Conservation (phyloP, 345 rosid genomes). For the Eucalyptus pauciflora region DNA sequence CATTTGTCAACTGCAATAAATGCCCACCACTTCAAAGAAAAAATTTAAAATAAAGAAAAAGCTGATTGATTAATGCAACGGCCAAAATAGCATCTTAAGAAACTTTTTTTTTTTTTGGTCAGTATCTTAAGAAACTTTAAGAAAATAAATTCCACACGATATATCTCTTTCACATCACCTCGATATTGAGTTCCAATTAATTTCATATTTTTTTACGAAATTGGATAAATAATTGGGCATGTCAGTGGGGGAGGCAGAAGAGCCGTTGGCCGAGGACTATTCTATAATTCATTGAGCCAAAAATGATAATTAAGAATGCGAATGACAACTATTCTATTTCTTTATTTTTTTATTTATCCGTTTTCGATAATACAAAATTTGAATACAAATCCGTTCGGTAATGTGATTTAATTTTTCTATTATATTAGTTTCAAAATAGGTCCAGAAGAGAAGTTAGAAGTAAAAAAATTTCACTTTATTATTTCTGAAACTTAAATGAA, state of each 20-base stretch:
- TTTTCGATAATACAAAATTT: rapidly evolving
- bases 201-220: not conserved
- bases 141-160: not conserved
- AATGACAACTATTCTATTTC: rapidly evolving
- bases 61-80: not conserved
- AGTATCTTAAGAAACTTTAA: not conserved
- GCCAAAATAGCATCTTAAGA: not conserved
- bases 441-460: too few relatives aligned
- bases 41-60: not conserved
- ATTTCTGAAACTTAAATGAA: too few relatives aligned
- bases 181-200: not conserved
- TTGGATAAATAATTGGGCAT: not conserved
- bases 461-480: too few relatives aligned
- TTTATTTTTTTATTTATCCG: rapidly evolving
- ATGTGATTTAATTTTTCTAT: rapidly evolving
- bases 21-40: not conserved
- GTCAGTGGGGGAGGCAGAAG: rapidly evolving
- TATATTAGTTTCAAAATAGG: too few relatives aligned
- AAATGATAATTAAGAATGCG: too few relatives aligned
- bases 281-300: too few relatives aligned
- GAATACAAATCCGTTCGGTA: rapidly evolving
- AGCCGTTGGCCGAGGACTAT: rapidly evolving
- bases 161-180: not conserved
- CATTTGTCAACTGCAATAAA: not conserved
- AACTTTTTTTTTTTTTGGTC: not conserved